Base-by-base conservation (phyloP, 176 grass and related monocot species). In the Eleusine coracana region DNA sequence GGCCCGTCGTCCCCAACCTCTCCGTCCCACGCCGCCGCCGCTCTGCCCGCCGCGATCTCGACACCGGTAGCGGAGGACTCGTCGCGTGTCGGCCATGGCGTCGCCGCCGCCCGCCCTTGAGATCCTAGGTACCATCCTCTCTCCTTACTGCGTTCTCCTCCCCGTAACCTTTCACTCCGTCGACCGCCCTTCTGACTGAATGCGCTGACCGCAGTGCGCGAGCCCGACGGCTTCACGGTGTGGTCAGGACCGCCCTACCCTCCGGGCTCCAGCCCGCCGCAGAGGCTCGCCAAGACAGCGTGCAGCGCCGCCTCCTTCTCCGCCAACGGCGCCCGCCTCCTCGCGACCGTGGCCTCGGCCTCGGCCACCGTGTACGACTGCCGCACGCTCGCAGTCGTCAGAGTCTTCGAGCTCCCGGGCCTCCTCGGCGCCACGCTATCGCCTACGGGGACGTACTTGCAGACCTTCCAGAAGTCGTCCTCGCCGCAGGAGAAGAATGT, bases 401-500 rank as follows among this genome's bases (percentile, higher is more conserved):
- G 77, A 79, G 78, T 71, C 68, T 93, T 98, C 52, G 96, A 98
- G 41, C 86, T 98, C 58, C 91, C 90, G 45, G 88, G 88, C 64
- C 88, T 95, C 41, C 87, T 93, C 31, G 84, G 88, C 51, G 82
- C 92, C 2, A 50, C 76, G 41, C 84, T 98, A 63, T 98, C 92
- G 68, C 92, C 92, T 72, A 83, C 90, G 20, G 92, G 96, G 14
- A 50, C 88, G 25, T 98, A 88, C 80, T 87, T 98, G 63, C 96
- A 95, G 84, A 95, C 96, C 68, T 98, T 98, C 75, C 90, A 93
- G 76, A 98, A 93, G 89, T 88, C 87, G 4, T 65, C 90, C 41
- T 91, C 90, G 10, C 90, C 91, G 15, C 90, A 95, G 79, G 92
- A 91, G 74, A 98, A 98, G 77, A 98, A 98, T 86, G 89, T 98